phyloP scores from a whole-genome alignment of 176 grass and related monocot genomes.

The Zea luxurians region DNA sequence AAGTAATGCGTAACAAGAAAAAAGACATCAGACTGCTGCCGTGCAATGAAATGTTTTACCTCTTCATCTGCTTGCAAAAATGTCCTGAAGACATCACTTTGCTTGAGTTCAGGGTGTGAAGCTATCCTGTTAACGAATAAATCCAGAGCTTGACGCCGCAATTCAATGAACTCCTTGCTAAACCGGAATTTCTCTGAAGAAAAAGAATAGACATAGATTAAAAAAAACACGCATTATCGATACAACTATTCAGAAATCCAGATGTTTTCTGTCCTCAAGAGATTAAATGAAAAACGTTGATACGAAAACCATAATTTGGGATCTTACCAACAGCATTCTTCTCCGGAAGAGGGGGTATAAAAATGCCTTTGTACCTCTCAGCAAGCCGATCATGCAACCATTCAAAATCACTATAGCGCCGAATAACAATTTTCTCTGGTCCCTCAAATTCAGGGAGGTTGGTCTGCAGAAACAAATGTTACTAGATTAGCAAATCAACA shows the following conservation, averaged over 20 bases:
- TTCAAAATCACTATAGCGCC: slow-evolving; percentile 95
- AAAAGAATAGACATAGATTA: slow-evolving; percentile 20
- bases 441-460: slow-evolving; percentile 91
- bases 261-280: neutral
- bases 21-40: neutral
- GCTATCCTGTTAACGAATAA: slow-evolving; percentile 93
- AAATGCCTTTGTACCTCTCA: slow-evolving; percentile 96
- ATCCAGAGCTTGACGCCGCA: slow-evolving; percentile 82
- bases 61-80: slow-evolving; percentile 98
- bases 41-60: slow-evolving; percentile 50
- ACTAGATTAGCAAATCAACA: slow-evolving; percentile 28
- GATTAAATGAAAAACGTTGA: slow-evolving; percentile 15
- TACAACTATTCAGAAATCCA: neutral
- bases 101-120: slow-evolving; percentile 86
- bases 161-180: slow-evolving; percentile 97
- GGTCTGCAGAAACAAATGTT: slow-evolving; percentile 55
- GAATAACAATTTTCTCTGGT: slow-evolving; percentile 96
- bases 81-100: slow-evolving; percentile 83
- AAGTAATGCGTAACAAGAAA: neutral
- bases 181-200: slow-evolving; percentile 88
- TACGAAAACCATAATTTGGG: slow-evolving; percentile 24
- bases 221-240: neutral
- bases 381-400: slow-evolving; percentile 90
- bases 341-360: slow-evolving; percentile 94
- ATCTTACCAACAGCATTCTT: slow-evolving; percentile 96